Base-by-base conservation (phyloP, 495 filamentous ascomycete species). In the Penicillium argentinense region DNA sequence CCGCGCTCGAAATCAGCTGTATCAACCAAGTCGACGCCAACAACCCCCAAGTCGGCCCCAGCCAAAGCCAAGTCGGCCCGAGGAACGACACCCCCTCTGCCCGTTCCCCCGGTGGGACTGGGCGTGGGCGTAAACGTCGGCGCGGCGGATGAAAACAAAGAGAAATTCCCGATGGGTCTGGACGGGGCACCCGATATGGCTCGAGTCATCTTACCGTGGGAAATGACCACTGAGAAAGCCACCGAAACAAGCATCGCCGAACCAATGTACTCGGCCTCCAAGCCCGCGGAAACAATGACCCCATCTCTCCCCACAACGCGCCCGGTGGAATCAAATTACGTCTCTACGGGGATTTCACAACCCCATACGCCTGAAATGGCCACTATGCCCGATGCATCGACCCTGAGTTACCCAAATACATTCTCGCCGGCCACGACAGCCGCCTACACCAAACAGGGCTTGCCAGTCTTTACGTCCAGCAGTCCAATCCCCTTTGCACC, bases 401-500 rank as follows among this genome's bases (percentile, higher is more conserved):
- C 46, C 7, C 53, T 44, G n/a, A 36, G 33, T 39, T 52, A 51
- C 40, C 42, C 53, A 13, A 49, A 53, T 27, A 37, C 61, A 0
- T 68, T 62, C 42, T 57, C 67, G 12, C 64, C 71, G 8, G 49
- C 57, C 37, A 50, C 26, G 7, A 66, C 73, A n/a, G 56, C 60
- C 5, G 43, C 65, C 23, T 59, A 65, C 11, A 67, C 65, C 12
- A 77, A 66, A 45, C 50, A 66, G 22, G 72, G 72, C 9, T 55
- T 83, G 7, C 79, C 79, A 8, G 62, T 76, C 7, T 77, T 81
- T 36, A 76, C 76, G 26, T 67, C 76, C 0, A 78, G 59, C 21
- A 70, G 71, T 3, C 64, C 69, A 1, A 83, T 82, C 30, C 72
- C 68, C 4, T 82, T 83, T 60, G 67, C 67, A 0, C 47, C 64